Evolutionary conservation across 2,329 filamentous ascomycete species (phyloP), one percentile per base, ranked within the genome.

Genomic region (Magnaporthiopsis poae): DNA sequence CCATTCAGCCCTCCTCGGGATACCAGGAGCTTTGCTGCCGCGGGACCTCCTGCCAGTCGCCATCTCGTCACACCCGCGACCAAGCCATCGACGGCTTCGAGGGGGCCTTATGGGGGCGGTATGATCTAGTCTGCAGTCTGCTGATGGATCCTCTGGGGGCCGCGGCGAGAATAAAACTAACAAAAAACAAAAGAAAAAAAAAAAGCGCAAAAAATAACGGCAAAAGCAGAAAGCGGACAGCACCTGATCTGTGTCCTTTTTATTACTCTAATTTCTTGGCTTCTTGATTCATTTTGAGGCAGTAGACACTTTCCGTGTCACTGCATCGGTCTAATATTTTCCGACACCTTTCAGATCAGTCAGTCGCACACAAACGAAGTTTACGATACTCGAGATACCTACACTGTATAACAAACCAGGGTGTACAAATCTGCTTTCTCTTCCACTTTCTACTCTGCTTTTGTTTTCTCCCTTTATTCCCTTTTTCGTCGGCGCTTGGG

Each of bases 41-140:
- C 72, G 27, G 77, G 76, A 0, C 75, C 75, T 15, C 76, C 76
- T 2, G 71, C 74, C 21, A 75, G 77, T 62, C 74, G 78, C 65
- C 75, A 74, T 35, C 74, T 76, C 25, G 71, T 74, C 18, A 74
- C 73, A 12, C 73, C 75, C 15, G 72, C 69, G 11, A 66, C 69
- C 27, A 75, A 73, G 60, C 64, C 59, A 29, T 21, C 29, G 15
- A n/a, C 66, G 60, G 67, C 64, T 52, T 67, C 72, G 1, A 73
- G 71, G 18, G 72, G 73, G 68, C 72, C 74, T 3, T 39, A 76
- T 56, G 77, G 74, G 0, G 74, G 74, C 0, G 75, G 75, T 21
- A 77, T 77, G 76, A 75, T 77, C 64, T 77, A 60, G 71, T 61
- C 60, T 31, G 25, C 5, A 9, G 27, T 31, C 18, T 0, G 8